A percentile compares a stretch with the other conserved stretches of the same genome.
Conservation (phyloP, 768 basidiomycete species). For the Kwoniella heveanensis region DNA sequence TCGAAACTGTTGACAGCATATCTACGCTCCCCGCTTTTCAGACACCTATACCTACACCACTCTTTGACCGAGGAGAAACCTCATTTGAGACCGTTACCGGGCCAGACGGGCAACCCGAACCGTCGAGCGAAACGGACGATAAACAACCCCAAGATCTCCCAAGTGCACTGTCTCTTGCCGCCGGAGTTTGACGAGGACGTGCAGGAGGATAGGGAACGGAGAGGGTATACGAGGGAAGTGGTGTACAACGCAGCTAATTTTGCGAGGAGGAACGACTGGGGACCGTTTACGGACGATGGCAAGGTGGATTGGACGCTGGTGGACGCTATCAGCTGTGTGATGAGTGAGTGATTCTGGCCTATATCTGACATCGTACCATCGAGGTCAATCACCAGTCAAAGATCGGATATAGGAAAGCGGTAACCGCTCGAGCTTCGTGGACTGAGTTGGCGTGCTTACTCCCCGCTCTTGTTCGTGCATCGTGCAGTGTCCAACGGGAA, state of each 20-base stretch:
- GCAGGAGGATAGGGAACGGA: conserved; percentile 26
- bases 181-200: conserved; percentile 32
- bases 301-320: conserved; percentile 49
- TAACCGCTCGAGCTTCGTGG: too few relatives aligned
- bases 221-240: conserved; percentile 38
- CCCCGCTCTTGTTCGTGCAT: too few relatives aligned
- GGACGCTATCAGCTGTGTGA: conserved; percentile 44
- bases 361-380: conserved; percentile 3
- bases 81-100: conserved; percentile 26
- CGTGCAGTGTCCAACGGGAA: conserved; percentile 45
- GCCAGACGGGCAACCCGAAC: conserved; percentile 28
- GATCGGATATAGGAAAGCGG: too few relatives aligned
- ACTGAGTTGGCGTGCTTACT: too few relatives aligned
- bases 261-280: conserved; percentile 43
- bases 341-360: conserved; percentile 41
- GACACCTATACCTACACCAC: conserved; percentile 30
- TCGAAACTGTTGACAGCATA: conserved; percentile 22
- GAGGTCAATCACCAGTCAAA: too few relatives aligned
- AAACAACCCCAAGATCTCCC: conserved; percentile 34
- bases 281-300: conserved; percentile 45
- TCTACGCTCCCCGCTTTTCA: conserved; percentile 33
- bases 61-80: conserved; percentile 16
- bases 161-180: conserved; percentile 34
- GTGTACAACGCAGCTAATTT: conserved; percentile 43
- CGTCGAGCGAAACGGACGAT: conserved; percentile 19